phyloP scores from a whole-genome alignment of 352 stramenopile genomes.

The Globisporangium carolinianum region DNA sequence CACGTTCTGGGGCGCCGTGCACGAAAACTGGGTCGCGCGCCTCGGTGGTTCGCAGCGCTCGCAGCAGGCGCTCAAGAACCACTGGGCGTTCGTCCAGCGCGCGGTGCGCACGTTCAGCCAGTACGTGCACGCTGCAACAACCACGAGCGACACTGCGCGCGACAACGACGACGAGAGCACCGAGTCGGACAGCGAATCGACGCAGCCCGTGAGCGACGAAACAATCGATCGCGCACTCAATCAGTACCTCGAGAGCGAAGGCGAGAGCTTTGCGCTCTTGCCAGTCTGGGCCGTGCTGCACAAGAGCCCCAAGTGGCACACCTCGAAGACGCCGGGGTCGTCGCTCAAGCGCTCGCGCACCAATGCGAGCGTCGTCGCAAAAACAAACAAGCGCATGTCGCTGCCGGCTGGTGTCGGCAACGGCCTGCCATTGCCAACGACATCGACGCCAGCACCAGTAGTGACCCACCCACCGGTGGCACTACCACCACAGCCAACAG shows the following conservation, averaged over 20 bases:
- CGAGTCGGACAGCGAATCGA: too few species aligned
- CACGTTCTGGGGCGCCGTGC: slow-evolving; percentile 13
- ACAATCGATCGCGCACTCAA: background rate
- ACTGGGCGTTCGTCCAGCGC: slow-evolving; percentile 11
- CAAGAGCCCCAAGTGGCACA: slow-evolving; percentile 6
- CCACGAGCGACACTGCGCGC: background rate
- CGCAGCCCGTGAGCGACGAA: background rate
- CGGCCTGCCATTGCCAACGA: background rate
- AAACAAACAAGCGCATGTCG: background rate
- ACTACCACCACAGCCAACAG: background rate
- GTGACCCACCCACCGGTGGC: too few species aligned
- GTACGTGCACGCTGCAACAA: slow-evolving; percentile 3
- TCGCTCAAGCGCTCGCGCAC: slow-evolving; percentile 4
- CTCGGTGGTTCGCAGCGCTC: slow-evolving; percentile 8
- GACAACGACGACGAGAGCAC: too few species aligned
- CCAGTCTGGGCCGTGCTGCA: slow-evolving; percentile 1
- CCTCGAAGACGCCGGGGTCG: slow-evolving; percentile 4
- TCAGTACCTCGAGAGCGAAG: slow-evolving; percentile 1
- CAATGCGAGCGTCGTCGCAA: background rate
- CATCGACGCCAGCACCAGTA: background rate
- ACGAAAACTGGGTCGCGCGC: slow-evolving; percentile 5
- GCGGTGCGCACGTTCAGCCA: slow-evolving; percentile 11
- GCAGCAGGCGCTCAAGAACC: slow-evolving; percentile 16
- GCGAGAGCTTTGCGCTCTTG: slow-evolving; percentile 4
- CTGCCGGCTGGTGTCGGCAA: background rate